Percentiles rank a stretch among this genome's conserved stretches.
Conservation (phyloP, 2,329 filamentous ascomycete genomes). For the Venturia aucupariae region DNA sequence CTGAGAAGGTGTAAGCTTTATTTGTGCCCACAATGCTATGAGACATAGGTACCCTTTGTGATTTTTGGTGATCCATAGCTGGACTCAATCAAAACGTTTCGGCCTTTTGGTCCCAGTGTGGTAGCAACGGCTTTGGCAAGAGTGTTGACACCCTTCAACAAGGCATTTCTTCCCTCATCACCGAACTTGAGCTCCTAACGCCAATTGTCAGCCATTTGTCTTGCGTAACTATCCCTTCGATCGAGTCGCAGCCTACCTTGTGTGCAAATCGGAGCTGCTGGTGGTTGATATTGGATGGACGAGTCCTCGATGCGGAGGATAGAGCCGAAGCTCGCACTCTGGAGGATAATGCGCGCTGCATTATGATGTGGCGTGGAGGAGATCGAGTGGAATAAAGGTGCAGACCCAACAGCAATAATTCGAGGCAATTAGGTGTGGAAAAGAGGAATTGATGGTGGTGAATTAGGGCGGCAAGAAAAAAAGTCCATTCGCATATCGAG, state of each 20-base stretch:
- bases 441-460: background rate
- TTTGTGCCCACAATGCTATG: background rate
- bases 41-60: constrained; percentile 70
- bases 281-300: constrained; percentile 52
- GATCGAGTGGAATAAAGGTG: background rate
- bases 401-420: background rate
- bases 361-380: constrained; percentile 37
- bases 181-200: constrained; percentile 92
- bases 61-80: constrained; percentile 99
- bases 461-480: background rate
- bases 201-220: constrained; percentile 6
- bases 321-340: constrained; percentile 71
- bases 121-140: constrained; percentile 93
- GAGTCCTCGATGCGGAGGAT: constrained; percentile 47
- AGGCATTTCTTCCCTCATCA: constrained; percentile 80
- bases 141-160: constrained; percentile 92
- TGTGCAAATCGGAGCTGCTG: constrained; percentile 95
- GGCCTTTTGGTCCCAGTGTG: constrained; percentile 93
- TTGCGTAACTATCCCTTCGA: constrained; percentile 16
- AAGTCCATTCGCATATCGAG: background rate
- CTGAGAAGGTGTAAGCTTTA: constrained; percentile 21
- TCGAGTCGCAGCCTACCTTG: constrained; percentile 58
- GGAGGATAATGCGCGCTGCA: constrained; percentile 92
- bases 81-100: constrained; percentile 97
- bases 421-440: background rate